A percentile compares a stretch with the other conserved stretches of the same genome.
These are phyloP conservation scores for Cerioporus squamosus DNA, from an alignment of 1,284 basidiomycete species.

Conservation along the genomic window DNA sequence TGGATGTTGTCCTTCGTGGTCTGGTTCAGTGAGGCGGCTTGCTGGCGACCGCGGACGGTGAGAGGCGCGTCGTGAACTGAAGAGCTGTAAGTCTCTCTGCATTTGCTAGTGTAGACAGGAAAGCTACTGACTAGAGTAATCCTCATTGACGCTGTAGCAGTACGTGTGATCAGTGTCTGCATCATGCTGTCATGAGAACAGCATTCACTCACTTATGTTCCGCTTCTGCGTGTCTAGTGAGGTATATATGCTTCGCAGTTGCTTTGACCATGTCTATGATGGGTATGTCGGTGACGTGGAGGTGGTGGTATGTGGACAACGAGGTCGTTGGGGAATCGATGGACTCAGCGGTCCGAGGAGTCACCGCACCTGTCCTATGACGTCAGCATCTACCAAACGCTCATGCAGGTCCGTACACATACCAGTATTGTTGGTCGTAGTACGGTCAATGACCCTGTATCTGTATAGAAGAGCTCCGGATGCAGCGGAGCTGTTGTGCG, in stretches of 20 bases:
- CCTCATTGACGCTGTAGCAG: constrained; percentile 27
- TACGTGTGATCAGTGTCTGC: not conserved
- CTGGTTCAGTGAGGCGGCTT: constrained; percentile 33
- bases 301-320: not conserved
- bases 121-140: constrained; percentile 31
- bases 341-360: constrained; percentile 3
- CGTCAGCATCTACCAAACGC: constrained; percentile 14
- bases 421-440: not conserved
- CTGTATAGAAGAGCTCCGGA: no score
- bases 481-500: no score
- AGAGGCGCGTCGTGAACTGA: constrained; percentile 35
- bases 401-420: not conserved
- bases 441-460: no score
- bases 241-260: constrained; percentile 35
- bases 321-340: not conserved
- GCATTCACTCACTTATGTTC: constrained; percentile 40
- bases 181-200: not conserved
- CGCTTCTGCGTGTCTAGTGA: constrained; percentile 37
- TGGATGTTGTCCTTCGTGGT: constrained; percentile 39
- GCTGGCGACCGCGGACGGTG: constrained; percentile 34
- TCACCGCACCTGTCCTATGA: constrained; percentile 7
- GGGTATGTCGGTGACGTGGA: not conserved
- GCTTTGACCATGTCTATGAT: constrained; percentile 27
- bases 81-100: not conserved
- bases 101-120: not conserved